Evolutionary conservation across 169 alveolate genomes (phyloP).

Genomic region (Plasmodium billcollinsi): DNA sequence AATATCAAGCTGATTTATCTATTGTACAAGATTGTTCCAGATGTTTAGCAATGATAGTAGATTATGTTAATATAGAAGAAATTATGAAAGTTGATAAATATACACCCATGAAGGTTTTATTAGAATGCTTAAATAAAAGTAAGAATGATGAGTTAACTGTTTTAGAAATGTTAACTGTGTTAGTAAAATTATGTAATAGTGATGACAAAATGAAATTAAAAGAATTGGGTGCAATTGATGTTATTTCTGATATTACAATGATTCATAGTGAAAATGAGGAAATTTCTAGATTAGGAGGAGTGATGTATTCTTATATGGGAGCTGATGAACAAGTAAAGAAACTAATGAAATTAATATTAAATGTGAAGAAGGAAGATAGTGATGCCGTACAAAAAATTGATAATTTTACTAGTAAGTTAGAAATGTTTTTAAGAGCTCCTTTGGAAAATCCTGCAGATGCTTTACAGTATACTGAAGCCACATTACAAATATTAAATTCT

Average conservation of each 20-base stretch:
- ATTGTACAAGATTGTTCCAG: slow-evolving; percentile 78
- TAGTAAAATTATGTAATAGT: slow-evolving; percentile 82
- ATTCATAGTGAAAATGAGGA: slow-evolving; percentile 89
- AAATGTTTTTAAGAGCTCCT: slow-evolving; percentile 90
- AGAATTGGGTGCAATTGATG: slow-evolving; percentile 90
- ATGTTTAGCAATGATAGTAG: slow-evolving; percentile 79
- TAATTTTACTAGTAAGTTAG: slow-evolving; percentile 87
- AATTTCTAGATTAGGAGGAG: slow-evolving; percentile 89
- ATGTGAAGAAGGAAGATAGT: slow-evolving; percentile 84
- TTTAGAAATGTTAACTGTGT: slow-evolving; percentile 79
- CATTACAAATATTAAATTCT: slow-evolving; percentile 87
- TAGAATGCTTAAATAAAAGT: slow-evolving; percentile 83
- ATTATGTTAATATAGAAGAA: slow-evolving; percentile 54
- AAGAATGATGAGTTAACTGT: slow-evolving; percentile 86
- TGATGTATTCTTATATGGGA: slow-evolving; percentile 90
- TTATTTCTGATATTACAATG: slow-evolving; percentile 90
- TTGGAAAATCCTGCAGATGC: slow-evolving; percentile 92
- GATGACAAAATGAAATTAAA: slow-evolving; percentile 84
- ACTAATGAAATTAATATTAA: slow-evolving; percentile 89
- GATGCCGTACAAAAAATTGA: slow-evolving; percentile 90
- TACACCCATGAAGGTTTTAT: slow-evolving; percentile 79
- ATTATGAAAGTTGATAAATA: slow-evolving; percentile 78
- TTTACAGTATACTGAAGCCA: slow-evolving; percentile 91
- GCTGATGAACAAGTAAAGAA: slow-evolving; percentile 93
- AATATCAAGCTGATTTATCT: slow-evolving; percentile 78